Percentiles rank a stretch among this genome's conserved stretches.
These are phyloP conservation scores for Arabis alpina DNA, from an alignment of 345 rosid species.

Conservation along the genomic window DNA sequence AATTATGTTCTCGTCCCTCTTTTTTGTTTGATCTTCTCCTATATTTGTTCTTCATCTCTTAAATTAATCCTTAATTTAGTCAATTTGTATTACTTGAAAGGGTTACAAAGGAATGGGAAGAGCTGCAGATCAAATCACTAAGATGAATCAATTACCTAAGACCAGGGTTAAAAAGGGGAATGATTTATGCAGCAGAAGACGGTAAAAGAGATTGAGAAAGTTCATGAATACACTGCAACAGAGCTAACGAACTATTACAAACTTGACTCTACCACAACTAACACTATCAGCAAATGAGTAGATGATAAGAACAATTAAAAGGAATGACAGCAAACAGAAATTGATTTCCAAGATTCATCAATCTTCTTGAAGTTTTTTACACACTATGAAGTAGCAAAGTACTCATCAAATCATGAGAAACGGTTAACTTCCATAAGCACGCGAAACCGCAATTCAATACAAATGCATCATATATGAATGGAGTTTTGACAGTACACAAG, in stretches of 20 bases:
- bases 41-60: not conserved
- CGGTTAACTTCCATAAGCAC: not conserved
- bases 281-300: too few relatives aligned
- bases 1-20: too few relatives aligned
- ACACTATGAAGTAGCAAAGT: slow-evolving; percentile 25
- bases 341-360: not conserved
- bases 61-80: not conserved
- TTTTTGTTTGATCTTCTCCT: slow-evolving; percentile 4
- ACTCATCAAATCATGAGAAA: not conserved
- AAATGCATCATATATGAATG: slow-evolving; percentile 13
- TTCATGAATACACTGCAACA: too few relatives aligned
- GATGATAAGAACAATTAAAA: too few relatives aligned
- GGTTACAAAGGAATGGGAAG: slow-evolving; percentile 88
- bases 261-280: too few relatives aligned
- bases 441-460: slow-evolving; percentile 13
- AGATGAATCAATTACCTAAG: slow-evolving; percentile 95
- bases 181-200: slow-evolving; percentile 63
- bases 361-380: not conserved
- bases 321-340: not conserved
- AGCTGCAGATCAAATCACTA: slow-evolving; percentile 64
- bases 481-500: not conserved
- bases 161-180: slow-evolving; percentile 82
- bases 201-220: too few relatives aligned
- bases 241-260: too few relatives aligned
- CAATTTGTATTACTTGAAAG: slow-evolving; percentile 40